Base-by-base conservation (phyloP, 2,329 filamentous ascomycete genomes). In the Lasiodiplodia hormozganensis region DNA sequence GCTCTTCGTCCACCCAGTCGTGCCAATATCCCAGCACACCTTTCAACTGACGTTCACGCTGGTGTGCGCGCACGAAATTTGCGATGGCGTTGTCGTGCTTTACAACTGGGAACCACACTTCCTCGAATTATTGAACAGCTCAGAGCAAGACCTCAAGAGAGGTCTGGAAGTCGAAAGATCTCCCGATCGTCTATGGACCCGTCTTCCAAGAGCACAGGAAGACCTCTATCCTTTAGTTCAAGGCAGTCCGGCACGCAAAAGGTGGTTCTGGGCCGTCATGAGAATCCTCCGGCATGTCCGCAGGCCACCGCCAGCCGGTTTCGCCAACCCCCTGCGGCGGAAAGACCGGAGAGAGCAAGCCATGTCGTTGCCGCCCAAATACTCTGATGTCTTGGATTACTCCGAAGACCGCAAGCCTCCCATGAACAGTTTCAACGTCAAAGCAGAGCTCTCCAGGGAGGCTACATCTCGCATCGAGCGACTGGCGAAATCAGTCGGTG, bases 241-340 rank as follows among this genome's bases (percentile, higher is more conserved):
- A 1, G 81, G 81, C 38, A 80, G 71, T 25, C 66, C 66, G 47
- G 82, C 82, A 1, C 73, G 80, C 23, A 76, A 80, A 72, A 75
- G 82, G 58, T 85, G 83, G 82, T 83, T 82, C 71, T 85, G 83
- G 83, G 77, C 79, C 6, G 76, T 85, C 8, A 77, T 81, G 10
- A 75, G 82, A 23, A 77, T 84, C 8, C 75, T 84, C 18, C 73
- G 83, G 6, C 80, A 84, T 66, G 77, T 83, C 1, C 73, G 79
- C 6, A 80, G 75, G 56, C 76, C 78, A 0, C 73, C 81, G 1
- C 78, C 80, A 14, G 74, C 74, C 8, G 80, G 79, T 1, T 82
- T 85, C 67, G 34, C 73, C 2, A 84, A 84, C 67, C 83, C 83
- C 0, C 72, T 84, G 4, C 72, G 73, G 18, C 73, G 80, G 18